These are phyloP conservation scores for Claviceps quebecensis DNA, from an alignment of 2,329 filamentous ascomycete species.

Conservation along the genomic window DNA sequence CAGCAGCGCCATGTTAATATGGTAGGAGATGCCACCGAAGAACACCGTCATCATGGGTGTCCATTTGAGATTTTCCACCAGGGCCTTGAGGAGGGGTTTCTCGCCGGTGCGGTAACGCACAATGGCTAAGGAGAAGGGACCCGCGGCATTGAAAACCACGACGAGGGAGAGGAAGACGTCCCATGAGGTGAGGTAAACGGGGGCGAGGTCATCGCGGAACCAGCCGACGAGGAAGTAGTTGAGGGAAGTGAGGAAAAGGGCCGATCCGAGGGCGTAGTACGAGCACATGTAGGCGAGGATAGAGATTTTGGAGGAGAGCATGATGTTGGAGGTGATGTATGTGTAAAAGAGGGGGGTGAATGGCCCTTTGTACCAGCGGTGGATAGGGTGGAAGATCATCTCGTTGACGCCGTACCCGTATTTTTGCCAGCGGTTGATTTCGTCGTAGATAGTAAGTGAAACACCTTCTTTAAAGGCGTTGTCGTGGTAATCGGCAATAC, in stretches of 20 bases:
- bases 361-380: slow-evolving; percentile 48
- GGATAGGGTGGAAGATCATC: slow-evolving; percentile 53
- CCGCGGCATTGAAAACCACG: slow-evolving; percentile 49
- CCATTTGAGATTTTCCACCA: slow-evolving; percentile 42
- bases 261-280: slow-evolving; percentile 56
- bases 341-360: slow-evolving; percentile 50
- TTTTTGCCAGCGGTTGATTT: slow-evolving; percentile 59
- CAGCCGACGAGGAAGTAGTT: slow-evolving; percentile 64
- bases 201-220: slow-evolving; percentile 52
- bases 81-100: slow-evolving; percentile 29
- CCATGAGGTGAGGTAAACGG: slow-evolving; percentile 55
- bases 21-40: slow-evolving; percentile 29
- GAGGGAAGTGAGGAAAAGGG: slow-evolving; percentile 49
- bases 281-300: slow-evolving; percentile 59
- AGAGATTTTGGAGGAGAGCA: slow-evolving; percentile 52
- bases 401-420: slow-evolving; percentile 61
- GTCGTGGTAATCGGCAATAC: slow-evolving; percentile 54
- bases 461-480: slow-evolving; percentile 63
- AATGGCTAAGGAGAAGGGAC: slow-evolving; percentile 46
- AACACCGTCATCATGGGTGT: slow-evolving; percentile 37
- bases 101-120: slow-evolving; percentile 49
- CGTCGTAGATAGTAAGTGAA: slow-evolving; percentile 59
- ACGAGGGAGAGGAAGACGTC: slow-evolving; percentile 49
- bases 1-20: slow-evolving; percentile 27
- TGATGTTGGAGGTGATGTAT: slow-evolving; percentile 48